Evolutionary conservation across 495 filamentous ascomycete species (phyloP).

Genomic region (Parmelia sp.): DNA sequence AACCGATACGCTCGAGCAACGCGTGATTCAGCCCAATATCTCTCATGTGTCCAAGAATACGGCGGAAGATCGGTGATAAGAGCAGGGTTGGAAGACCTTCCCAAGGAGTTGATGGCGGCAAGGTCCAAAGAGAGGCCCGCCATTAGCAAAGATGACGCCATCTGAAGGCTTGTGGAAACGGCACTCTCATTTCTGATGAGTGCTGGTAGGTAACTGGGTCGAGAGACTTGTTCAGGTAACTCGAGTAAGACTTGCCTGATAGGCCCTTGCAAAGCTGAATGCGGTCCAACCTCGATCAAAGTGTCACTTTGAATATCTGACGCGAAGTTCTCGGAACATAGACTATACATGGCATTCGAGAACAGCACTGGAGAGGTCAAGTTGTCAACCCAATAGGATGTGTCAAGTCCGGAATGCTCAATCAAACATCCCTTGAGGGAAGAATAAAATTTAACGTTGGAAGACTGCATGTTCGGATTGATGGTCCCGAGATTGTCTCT

Average conservation of each 20-base stretch:
- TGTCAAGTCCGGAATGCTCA: not conserved
- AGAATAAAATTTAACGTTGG: not conserved
- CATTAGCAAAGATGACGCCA: conserved; percentile 14
- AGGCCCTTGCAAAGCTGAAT: conserved; percentile 39
- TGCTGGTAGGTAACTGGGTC: not conserved
- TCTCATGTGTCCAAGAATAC: conserved; percentile 37
- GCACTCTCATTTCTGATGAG: not conserved
- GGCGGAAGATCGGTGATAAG: conserved; percentile 33
- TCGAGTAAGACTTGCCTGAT: conserved; percentile 37
- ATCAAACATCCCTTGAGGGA: not conserved
- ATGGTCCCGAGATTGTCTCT: not conserved
- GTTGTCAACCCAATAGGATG: conserved; percentile 42
- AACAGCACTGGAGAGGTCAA: conserved; percentile 39
- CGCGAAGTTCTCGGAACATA: not conserved
- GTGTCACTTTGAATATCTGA: conserved; percentile 19
- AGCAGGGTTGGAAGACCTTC: not conserved
- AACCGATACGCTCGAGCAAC: conserved; percentile 27
- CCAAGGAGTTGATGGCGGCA: not conserved
- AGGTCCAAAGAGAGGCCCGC: not conserved
- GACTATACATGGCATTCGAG: conserved; percentile 20
- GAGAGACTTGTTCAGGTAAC: not conserved
- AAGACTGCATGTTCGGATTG: not conserved
- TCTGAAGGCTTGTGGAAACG: not conserved
- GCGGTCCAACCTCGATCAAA: conserved; percentile 45
- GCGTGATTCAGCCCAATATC: conserved; percentile 34